These are phyloP conservation scores for Turritis glabra DNA, from an alignment of 345 rosid species.

Conservation along the genomic window DNA sequence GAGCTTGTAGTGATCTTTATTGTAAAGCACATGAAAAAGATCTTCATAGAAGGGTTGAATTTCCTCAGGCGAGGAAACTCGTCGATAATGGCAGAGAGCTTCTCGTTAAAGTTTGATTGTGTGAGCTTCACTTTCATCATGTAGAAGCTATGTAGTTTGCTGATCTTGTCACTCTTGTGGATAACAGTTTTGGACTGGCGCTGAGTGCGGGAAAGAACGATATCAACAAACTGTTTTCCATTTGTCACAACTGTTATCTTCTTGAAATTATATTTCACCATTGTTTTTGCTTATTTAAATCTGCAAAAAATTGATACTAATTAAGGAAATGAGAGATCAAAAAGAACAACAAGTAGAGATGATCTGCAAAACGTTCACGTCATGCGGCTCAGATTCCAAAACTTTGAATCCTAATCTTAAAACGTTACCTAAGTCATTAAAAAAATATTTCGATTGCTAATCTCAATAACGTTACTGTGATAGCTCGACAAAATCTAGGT, in stretches of 20 bases:
- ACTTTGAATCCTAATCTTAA: background rate
- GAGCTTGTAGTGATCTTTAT: constrained; percentile 64
- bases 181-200: constrained; percentile 62
- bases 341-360: background rate
- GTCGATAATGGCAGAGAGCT: constrained; percentile 53
- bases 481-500: background rate
- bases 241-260: constrained; percentile 63
- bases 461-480: background rate
- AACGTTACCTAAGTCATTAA: background rate
- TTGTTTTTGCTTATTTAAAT: constrained; percentile 15
- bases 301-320: background rate
- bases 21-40: constrained; percentile 61
- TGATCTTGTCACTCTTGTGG: constrained; percentile 58
- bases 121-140: constrained; percentile 66
- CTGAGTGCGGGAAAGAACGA: constrained; percentile 65
- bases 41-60: constrained; percentile 62
- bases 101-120: constrained; percentile 52
- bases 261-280: constrained; percentile 65
- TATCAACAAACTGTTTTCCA: constrained; percentile 57
- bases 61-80: constrained; percentile 67
- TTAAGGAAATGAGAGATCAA: background rate
- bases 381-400: background rate
- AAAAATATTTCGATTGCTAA: background rate
- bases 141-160: constrained; percentile 58
- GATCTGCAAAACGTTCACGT: background rate